Evolutionary conservation across 2,329 filamentous ascomycete genomes (phyloP).

Genomic region (Penicillium sp.): DNA sequence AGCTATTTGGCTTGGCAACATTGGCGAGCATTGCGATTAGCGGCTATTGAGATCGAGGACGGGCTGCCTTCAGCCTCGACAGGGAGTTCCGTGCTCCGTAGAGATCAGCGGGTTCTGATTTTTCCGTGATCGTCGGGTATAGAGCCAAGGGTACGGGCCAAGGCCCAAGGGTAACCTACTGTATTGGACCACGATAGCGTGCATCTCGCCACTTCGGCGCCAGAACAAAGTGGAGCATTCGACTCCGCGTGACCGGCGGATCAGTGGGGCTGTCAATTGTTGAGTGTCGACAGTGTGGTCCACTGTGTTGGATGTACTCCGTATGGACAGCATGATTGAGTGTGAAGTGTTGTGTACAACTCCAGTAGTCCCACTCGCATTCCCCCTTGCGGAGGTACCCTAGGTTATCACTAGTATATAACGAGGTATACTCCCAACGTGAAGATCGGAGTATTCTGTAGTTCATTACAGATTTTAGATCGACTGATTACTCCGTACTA

Average conservation of each 20-base stretch:
- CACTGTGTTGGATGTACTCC: not conserved
- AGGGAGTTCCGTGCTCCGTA: not conserved
- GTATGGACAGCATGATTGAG: not conserved
- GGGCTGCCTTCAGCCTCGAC: not conserved
- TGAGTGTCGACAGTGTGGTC: too few relatives aligned
- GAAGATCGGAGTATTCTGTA: too few relatives aligned
- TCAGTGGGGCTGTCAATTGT: conserved; percentile 18
- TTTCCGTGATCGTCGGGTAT: not conserved
- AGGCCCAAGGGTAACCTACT: too few relatives aligned
- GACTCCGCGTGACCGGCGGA: conserved; percentile 28
- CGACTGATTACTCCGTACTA: too few relatives aligned
- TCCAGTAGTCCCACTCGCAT: too few relatives aligned
- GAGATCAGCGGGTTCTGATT: not conserved
- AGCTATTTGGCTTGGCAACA: conserved; percentile 20
- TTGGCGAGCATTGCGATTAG: conserved; percentile 3
- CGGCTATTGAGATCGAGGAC: not conserved
- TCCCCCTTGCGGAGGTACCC: too few relatives aligned
- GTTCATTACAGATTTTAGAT: too few relatives aligned
- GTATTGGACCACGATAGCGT: conserved; percentile 15
- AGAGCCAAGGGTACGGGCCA: not conserved
- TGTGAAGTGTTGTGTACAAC: too few relatives aligned
- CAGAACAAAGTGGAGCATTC: conserved; percentile 17
- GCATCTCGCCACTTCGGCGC: conserved; percentile 10
- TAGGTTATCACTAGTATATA: too few relatives aligned
- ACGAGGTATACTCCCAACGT: too few relatives aligned